phyloP scores from a whole-genome alignment of 352 stramenopile genomes.

The Globisporangium megalacanthum region DNA sequence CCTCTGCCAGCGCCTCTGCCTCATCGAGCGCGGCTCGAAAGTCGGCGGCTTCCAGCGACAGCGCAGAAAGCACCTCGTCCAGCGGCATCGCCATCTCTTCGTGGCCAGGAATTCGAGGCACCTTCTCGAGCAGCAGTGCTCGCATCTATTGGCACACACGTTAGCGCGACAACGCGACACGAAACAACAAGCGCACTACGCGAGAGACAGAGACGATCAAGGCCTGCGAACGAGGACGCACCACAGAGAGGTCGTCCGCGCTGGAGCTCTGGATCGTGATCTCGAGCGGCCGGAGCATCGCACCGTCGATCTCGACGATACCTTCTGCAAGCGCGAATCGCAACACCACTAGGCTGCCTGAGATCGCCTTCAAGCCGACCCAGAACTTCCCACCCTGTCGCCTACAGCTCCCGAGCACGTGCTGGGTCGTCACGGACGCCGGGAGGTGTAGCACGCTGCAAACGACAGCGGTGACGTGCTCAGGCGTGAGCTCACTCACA shows the following conservation, averaged over 20 bases:
- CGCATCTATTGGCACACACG: slow-evolving; percentile 33
- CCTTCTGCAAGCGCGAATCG: slow-evolving; percentile 13
- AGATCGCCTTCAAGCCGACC: slow-evolving; percentile 34
- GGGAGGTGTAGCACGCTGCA: slow-evolving; percentile 22
- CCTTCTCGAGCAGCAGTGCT: slow-evolving; percentile 26
- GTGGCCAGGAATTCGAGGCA: slow-evolving; percentile 6
- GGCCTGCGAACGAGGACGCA: slow-evolving; percentile 15
- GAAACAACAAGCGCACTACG: not conserved
- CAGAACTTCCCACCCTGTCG: slow-evolving; percentile 43
- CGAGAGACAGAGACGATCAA: slow-evolving; percentile 3
- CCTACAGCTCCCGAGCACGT: slow-evolving; percentile 29
- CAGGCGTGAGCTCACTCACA: slow-evolving; percentile 13
- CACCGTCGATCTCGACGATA: slow-evolving; percentile 16
- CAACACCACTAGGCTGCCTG: slow-evolving; percentile 44
- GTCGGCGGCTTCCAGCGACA: slow-evolving; percentile 13
- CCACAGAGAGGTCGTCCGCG: slow-evolving; percentile 46
- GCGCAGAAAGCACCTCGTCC: slow-evolving; percentile 12
- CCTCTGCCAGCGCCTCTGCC: slow-evolving; percentile 6
- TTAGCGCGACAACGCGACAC: not conserved
- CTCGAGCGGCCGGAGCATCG: slow-evolving; percentile 26
- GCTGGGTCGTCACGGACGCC: slow-evolving; percentile 11
- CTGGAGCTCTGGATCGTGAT: slow-evolving; percentile 49
- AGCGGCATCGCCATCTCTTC: slow-evolving; percentile 17
- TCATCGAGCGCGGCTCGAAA: slow-evolving; percentile 6
- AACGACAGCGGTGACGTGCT: slow-evolving; percentile 30